Conservation (phyloP, 1,284 basidiomycete genomes). For the Microbotryum intermedium region DNA sequence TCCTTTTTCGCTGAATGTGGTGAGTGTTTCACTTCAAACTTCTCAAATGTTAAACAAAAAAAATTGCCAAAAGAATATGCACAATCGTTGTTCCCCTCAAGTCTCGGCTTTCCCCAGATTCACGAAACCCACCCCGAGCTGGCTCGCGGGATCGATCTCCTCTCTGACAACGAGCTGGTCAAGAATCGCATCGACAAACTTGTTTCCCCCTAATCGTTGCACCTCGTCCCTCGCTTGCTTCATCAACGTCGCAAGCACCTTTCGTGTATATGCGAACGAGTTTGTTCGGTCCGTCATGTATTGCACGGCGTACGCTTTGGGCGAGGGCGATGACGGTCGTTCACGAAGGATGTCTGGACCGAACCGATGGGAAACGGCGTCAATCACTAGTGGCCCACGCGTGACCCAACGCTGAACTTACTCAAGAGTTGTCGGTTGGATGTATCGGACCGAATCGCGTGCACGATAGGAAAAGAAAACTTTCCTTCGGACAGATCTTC, state of each 20-base stretch:
- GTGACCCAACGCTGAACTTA: slow-evolving; percentile 49
- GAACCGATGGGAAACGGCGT: too few species aligned
- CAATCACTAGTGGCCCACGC: not conserved
- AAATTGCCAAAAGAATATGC: too few species aligned
- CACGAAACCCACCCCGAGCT: too few species aligned
- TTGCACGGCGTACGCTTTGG: slow-evolving; percentile 68
- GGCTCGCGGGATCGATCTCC: not conserved
- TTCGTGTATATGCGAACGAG: slow-evolving; percentile 65
- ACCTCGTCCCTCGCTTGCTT: slow-evolving; percentile 51
- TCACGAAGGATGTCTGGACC: slow-evolving; percentile 79
- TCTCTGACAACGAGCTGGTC: slow-evolving; percentile 34
- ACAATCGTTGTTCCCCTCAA: too few species aligned
- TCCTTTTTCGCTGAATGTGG: too few species aligned
- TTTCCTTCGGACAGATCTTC: slow-evolving; percentile 95
- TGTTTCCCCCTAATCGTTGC: slow-evolving; percentile 53
- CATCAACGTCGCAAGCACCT: slow-evolving; percentile 54
- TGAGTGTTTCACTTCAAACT: too few species aligned
- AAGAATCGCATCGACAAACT: slow-evolving; percentile 45
- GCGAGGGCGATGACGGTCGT: slow-evolving; percentile 64
- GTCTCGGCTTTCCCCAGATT: too few species aligned
- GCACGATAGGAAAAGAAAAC: slow-evolving; percentile 90
- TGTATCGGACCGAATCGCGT: slow-evolving; percentile 67
- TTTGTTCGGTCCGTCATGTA: slow-evolving; percentile 63
- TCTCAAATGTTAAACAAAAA: too few species aligned
- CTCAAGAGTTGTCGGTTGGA: slow-evolving; percentile 71